These are phyloP conservation scores for Colletotrichum sp. DNA, from an alignment of 2,329 filamentous ascomycete species.

Conservation along the genomic window DNA sequence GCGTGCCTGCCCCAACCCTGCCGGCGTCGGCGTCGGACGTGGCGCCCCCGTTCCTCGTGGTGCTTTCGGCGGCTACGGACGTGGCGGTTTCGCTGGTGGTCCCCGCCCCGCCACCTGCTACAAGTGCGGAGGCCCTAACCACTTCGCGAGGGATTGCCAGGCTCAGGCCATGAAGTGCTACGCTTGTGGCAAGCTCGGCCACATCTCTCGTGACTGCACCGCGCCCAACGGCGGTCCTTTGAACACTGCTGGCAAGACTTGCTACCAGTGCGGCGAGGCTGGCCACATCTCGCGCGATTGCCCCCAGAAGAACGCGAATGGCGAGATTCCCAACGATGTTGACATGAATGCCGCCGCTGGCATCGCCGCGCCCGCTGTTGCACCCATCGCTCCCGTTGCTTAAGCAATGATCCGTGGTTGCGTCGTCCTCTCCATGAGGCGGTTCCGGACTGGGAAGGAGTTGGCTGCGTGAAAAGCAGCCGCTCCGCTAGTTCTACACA, in stretches of 20 bases:
- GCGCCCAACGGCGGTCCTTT: slow-evolving; percentile 94
- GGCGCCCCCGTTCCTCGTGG: slow-evolving; percentile 75
- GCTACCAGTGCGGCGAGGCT: slow-evolving; percentile 95
- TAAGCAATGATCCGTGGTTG: not conserved
- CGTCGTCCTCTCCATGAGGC: not conserved
- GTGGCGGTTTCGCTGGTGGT: slow-evolving; percentile 77
- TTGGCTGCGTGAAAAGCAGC: not conserved
- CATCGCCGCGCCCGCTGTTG: slow-evolving; percentile 37
- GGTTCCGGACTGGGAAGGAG: not conserved
- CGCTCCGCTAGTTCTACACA: not conserved
- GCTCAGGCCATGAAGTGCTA: slow-evolving; percentile 99
- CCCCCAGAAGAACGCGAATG: slow-evolving; percentile 70
- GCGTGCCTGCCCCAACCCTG: slow-evolving; percentile 84
- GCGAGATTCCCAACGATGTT: slow-evolving; percentile 52
- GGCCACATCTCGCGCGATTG: slow-evolving; percentile 97
- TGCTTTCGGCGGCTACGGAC: slow-evolving; percentile 70
- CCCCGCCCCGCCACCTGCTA: slow-evolving; percentile 75
- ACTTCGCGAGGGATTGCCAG: slow-evolving; percentile 98
- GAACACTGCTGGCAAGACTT: slow-evolving; percentile 96
- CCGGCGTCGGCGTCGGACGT: slow-evolving; percentile 64
- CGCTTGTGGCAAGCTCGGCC: slow-evolving; percentile 89
- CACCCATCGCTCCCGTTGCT: slow-evolving; percentile 49
- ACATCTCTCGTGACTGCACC: slow-evolving; percentile 94
- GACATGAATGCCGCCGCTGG: slow-evolving; percentile 47
- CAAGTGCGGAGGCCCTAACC: slow-evolving; percentile 87